phyloP scores from a whole-genome alignment of 106 monocot species.

The Allium cepa region DNA sequence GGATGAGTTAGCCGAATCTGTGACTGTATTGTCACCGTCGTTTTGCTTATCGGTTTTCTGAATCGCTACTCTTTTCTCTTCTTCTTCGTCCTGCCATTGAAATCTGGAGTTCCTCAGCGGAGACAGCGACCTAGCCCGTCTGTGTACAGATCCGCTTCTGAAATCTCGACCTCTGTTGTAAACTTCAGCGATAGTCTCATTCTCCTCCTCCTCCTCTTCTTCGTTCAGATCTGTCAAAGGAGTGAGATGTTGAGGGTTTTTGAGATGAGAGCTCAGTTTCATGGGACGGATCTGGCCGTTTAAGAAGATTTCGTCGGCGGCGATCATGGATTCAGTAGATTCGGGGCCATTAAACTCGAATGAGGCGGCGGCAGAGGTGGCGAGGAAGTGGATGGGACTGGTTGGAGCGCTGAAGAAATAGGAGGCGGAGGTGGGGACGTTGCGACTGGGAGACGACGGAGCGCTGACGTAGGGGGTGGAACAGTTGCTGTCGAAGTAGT shows the following conservation, averaged over 20 bases:
- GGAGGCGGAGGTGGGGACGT: not conserved
- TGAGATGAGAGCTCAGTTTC: slow-evolving; percentile 52
- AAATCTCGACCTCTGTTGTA: slow-evolving; percentile 41
- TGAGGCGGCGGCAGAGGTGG: slow-evolving; percentile 19
- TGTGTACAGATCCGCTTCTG: slow-evolving; percentile 67
- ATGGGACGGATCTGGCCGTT: slow-evolving; percentile 82
- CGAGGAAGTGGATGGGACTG: slow-evolving; percentile 60
- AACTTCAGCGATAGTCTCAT: not conserved
- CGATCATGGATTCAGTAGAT: slow-evolving; percentile 41
- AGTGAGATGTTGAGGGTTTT: slow-evolving; percentile 36
- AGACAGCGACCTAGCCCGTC: slow-evolving; percentile 87
- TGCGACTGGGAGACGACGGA: slow-evolving; percentile 46
- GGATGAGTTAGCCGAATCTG: slow-evolving; percentile 21
- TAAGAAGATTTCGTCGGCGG: slow-evolving; percentile 81
- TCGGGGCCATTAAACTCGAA: slow-evolving; percentile 45
- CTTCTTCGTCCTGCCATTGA: slow-evolving; percentile 38
- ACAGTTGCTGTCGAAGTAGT: slow-evolving; percentile 19
- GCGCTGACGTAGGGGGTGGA: slow-evolving; percentile 54
- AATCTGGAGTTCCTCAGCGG: slow-evolving; percentile 46
- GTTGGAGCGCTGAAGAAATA: slow-evolving; percentile 60
- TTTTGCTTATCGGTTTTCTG: slow-evolving; percentile 9
- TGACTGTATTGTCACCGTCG: slow-evolving; percentile 16
- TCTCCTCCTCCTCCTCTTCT: slow-evolving; percentile 30
- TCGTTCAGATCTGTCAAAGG: slow-evolving; percentile 43
- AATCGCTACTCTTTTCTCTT: not conserved